Percentiles rank a stretch among this genome's conserved stretches.
Evolutionary conservation across 106 monocot species (phyloP).

Genomic region (Apostasia ramifera): DNA sequence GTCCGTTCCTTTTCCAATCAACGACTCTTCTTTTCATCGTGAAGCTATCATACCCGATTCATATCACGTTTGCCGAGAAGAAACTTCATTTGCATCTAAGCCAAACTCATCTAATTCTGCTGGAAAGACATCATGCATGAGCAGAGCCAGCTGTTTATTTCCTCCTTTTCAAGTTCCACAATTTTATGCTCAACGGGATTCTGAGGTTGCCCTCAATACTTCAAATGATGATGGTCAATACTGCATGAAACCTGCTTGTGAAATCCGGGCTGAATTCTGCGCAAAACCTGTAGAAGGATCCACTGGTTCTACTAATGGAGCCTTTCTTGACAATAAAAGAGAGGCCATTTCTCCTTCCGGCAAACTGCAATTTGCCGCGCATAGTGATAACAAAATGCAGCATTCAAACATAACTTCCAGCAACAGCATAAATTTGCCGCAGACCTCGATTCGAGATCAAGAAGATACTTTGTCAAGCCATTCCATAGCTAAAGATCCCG

Average conservation of each 20-base stretch:
- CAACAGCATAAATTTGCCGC: conserved; percentile 16
- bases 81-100: conserved; percentile 3
- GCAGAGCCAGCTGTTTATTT: background rate
- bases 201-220: background rate
- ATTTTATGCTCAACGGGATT: background rate
- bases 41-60: conserved; percentile 5
- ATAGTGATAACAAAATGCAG: conserved; percentile 11
- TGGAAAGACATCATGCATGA: conserved; percentile 6
- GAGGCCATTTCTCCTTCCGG: background rate
- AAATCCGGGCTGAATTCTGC: conserved; percentile 1
- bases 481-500: conserved; percentile 13
- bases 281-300: conserved; percentile 5
- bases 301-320: conserved; percentile 1
- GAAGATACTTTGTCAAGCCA: conserved; percentile 51
- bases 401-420: conserved; percentile 10
- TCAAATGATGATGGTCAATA: background rate
- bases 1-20: conserved; percentile 14
- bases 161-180: background rate
- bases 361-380: background rate
- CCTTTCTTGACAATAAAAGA: background rate
- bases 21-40: conserved; percentile 21
- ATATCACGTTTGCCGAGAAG: background rate
- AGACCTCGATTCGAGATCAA: conserved; percentile 7
- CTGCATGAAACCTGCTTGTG: background rate
- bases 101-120: background rate